Evolutionary conservation across 768 basidiomycete species (phyloP).

Genomic region (Leccinellum rugosiceps): DNA sequence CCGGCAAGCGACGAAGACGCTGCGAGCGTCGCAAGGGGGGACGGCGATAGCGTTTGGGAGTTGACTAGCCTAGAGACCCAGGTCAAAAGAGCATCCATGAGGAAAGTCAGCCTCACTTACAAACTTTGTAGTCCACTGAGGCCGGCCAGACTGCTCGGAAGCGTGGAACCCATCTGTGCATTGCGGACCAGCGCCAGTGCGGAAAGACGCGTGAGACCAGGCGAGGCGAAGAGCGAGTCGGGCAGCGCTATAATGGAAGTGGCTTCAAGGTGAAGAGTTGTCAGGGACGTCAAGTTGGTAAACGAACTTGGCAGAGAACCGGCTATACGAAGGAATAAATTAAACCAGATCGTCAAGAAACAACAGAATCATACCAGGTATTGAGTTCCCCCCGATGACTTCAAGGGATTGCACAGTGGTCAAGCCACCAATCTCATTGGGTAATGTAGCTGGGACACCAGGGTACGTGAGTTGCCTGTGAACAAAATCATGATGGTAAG

Average conservation of each 20-base stretch:
- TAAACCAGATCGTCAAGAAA: background rate
- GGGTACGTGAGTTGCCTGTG: slow-evolving; percentile 41
- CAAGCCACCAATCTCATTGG: slow-evolving; percentile 40
- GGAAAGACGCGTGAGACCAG: slow-evolving; percentile 31
- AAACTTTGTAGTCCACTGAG: slow-evolving; percentile 36
- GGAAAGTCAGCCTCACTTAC: slow-evolving; percentile 26
- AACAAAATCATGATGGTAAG: background rate
- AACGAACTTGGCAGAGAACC: slow-evolving; percentile 42
- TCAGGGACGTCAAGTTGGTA: slow-evolving; percentile 34
- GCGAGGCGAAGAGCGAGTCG: slow-evolving; percentile 32
- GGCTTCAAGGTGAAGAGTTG: slow-evolving; percentile 39
- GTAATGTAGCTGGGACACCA: slow-evolving; percentile 44
- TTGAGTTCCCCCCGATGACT: slow-evolving; percentile 39
- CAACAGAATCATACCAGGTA: slow-evolving; percentile 37
- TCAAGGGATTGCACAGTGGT: slow-evolving; percentile 36
- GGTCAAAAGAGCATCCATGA: slow-evolving; percentile 1
- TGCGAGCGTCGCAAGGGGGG: slow-evolving; percentile 31
- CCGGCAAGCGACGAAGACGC: slow-evolving; percentile 31
- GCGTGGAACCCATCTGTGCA: slow-evolving; percentile 34
- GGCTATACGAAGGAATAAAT: slow-evolving; percentile 24
- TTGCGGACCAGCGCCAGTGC: slow-evolving; percentile 41
- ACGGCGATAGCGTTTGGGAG: slow-evolving; percentile 32
- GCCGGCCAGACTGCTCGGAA: slow-evolving; percentile 35
- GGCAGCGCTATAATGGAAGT: slow-evolving; percentile 38
- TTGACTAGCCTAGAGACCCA: slow-evolving; percentile 33